Base-by-base conservation (phyloP, 2,329 filamentous ascomycete genomes). In the Canariomyces notabilis region DNA sequence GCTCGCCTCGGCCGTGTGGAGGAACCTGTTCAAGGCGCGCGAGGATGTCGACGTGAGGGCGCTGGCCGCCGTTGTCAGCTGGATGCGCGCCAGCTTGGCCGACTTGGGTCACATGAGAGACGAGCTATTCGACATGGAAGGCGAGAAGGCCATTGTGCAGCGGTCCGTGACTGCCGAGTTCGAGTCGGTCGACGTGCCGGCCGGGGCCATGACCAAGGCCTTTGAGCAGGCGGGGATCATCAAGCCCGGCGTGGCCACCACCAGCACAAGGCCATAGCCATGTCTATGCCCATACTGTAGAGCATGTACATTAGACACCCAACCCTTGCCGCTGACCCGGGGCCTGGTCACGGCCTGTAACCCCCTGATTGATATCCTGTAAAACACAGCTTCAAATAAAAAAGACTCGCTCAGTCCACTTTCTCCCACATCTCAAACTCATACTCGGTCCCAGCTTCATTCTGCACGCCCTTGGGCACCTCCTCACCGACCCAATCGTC, bases 1-100 rank as follows among this genome's bases (percentile, higher is more conserved):
- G 46, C 74, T 93, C 12, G 87, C 84, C 3, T 76, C 85, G 34
- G 93, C 93, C 7, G 74, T 98, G 38, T 98, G 93, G 93, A 78
- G 93, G 60, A 97, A 97, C 67, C 63, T 98, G 46, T 95, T 89
- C 74, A 89, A 91, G 70, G 88, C 80, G 18, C 59, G 64, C 31
- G 66, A 69, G 38, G 72, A 77, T 49, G 68, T 72, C 14, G 76
- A 81, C 52, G 64, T 73, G 29, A 65, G 75, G 42, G 57, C 64
- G 21, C 63, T 81, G 39, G 72, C 76, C 2, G 75, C 75, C 41
- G 67, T 80, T 37, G 77, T 80, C 18, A 71, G 70, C 23, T 81
- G 75, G 75, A 76, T 81, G 67, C 67, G 78, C 34, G 64, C 66
- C 16, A 66, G 66, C 20, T 56, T 79, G 37, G 64, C 64, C 49